Conservation (phyloP, 2,329 filamentous ascomycete species). For the Phyllosticta ampelicida region DNA sequence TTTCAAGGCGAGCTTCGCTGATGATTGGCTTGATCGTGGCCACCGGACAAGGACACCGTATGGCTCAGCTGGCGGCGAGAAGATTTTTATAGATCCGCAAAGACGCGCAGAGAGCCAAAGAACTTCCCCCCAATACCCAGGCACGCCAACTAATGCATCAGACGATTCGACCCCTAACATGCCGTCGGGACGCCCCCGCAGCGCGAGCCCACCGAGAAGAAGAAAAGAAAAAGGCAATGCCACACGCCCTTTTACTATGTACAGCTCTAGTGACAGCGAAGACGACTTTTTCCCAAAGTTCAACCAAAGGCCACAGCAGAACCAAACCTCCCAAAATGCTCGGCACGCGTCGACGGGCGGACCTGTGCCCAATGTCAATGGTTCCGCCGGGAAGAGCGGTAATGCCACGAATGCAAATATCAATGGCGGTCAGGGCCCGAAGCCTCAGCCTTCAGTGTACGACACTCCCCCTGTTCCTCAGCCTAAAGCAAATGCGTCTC, state of each 20-base stretch:
- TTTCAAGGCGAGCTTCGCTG: slow-evolving; percentile 20
- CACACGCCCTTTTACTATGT: slow-evolving; percentile 10
- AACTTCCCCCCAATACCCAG: slow-evolving; percentile 32
- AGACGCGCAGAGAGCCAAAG: slow-evolving; percentile 44
- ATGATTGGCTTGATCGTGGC: slow-evolving; percentile 31
- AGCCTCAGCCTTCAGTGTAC: slow-evolving; percentile 10
- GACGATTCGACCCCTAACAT: not conserved
- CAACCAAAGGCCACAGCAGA: not conserved
- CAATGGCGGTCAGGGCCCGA: slow-evolving; percentile 4
- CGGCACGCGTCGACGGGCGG: not conserved
- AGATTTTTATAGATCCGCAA: slow-evolving; percentile 44
- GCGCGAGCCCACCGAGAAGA: slow-evolving; percentile 7
- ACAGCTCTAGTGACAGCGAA: slow-evolving; percentile 9
- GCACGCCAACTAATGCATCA: not conserved
- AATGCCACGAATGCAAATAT: not conserved
- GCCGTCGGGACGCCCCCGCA: slow-evolving; percentile 5
- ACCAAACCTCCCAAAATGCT: not conserved
- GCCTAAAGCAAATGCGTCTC: not conserved
- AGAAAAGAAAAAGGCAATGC: slow-evolving; percentile 7
- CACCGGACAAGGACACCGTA: slow-evolving; percentile 44
- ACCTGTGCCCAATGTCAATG: not conserved
- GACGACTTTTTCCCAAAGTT: not conserved
- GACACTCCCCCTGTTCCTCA: slow-evolving; percentile 1
- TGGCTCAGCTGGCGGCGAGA: slow-evolving; percentile 42
- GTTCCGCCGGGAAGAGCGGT: not conserved